Conservation (phyloP, 1,139 yeast genomes). For the Yamadazyma siamensis region DNA sequence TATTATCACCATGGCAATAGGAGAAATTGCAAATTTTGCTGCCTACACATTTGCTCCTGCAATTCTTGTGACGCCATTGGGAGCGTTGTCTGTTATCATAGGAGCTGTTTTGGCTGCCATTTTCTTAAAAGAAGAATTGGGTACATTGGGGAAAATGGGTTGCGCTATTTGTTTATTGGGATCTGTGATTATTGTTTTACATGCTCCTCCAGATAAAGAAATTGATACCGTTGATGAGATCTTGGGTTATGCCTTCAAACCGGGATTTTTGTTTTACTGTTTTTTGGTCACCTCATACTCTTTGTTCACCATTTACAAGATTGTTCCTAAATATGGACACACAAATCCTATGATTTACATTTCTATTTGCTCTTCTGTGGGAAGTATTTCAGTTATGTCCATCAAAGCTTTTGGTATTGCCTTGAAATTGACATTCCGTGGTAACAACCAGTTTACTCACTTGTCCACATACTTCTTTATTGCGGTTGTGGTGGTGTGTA, state of each 20-base stretch:
- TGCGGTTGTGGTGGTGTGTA: conserved; percentile 74
- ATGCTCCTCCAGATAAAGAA: conserved; percentile 93
- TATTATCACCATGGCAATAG: conserved; percentile 85
- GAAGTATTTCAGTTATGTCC: conserved; percentile 88
- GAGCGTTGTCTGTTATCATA: conserved; percentile 85
- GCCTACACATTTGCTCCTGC: conserved; percentile 97
- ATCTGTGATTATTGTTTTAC: conserved; percentile 83
- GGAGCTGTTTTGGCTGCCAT: conserved; percentile 89
- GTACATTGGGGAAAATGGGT: conserved; percentile 88
- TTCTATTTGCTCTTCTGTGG: conserved; percentile 86
- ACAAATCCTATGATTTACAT: conserved; percentile 87
- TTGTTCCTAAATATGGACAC: conserved; percentile 79
- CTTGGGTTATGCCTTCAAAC: conserved; percentile 72
- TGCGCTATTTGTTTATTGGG: conserved; percentile 91
- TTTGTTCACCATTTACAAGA: conserved; percentile 73
- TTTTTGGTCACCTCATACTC: conserved; percentile 62
- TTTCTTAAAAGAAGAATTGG: conserved; percentile 81
- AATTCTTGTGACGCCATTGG: conserved; percentile 85
- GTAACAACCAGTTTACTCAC: conserved; percentile 88
- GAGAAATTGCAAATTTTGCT: conserved; percentile 90
- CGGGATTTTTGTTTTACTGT: conserved; percentile 73
- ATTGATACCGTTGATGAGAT: conserved; percentile 87
- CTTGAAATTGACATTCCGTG: conserved; percentile 75
- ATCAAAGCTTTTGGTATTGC: conserved; percentile 95
- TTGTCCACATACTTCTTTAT: conserved; percentile 81